A percentile compares a stretch with the other conserved stretches of the same genome.
These are phyloP conservation scores for Mucor saturninus DNA, from an alignment of 371 early-diverging fungal genomes.

Conservation along the genomic window DNA sequence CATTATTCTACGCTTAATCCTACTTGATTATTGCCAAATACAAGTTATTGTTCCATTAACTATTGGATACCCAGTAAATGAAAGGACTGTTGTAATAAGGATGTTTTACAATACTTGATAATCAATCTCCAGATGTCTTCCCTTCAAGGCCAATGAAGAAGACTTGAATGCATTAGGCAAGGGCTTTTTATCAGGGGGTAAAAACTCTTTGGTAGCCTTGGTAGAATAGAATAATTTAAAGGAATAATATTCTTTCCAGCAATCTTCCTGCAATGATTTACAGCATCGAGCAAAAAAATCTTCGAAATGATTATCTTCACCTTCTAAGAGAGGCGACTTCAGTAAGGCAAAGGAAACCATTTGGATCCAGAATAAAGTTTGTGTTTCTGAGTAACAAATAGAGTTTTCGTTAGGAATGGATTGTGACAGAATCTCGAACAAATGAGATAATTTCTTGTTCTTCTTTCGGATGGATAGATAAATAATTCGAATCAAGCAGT, in stretches of 20 bases:
- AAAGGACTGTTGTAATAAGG: too few relatives aligned
- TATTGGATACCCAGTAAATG: too few relatives aligned
- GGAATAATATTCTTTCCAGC: constrained; percentile 41
- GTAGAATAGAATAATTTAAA: constrained; percentile 38
- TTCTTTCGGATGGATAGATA: constrained; percentile 23
- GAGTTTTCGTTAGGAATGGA: neutral
- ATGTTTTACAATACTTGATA: constrained; percentile 37
- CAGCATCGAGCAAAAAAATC: constrained; percentile 31
- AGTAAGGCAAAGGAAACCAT: constrained; percentile 45
- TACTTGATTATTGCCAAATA: too few relatives aligned
- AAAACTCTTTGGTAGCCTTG: constrained; percentile 32
- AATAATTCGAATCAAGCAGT: constrained; percentile 34
- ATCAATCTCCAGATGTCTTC: constrained; percentile 42
- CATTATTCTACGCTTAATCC: too few relatives aligned
- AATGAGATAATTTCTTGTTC: neutral
- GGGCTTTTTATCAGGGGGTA: constrained; percentile 45
- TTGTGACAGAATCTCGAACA: neutral
- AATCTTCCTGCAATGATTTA: constrained; percentile 25
- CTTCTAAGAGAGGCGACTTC: constrained; percentile 39
- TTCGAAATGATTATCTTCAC: constrained; percentile 34
- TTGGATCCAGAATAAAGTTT: constrained; percentile 47
- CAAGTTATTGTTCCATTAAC: too few relatives aligned
- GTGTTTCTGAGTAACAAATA: constrained; percentile 40
- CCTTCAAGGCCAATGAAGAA: constrained; percentile 42
- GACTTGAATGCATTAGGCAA: constrained; percentile 51